Conservation (phyloP, 495 filamentous ascomycete genomes). For the Aspergillus asperescens region DNA sequence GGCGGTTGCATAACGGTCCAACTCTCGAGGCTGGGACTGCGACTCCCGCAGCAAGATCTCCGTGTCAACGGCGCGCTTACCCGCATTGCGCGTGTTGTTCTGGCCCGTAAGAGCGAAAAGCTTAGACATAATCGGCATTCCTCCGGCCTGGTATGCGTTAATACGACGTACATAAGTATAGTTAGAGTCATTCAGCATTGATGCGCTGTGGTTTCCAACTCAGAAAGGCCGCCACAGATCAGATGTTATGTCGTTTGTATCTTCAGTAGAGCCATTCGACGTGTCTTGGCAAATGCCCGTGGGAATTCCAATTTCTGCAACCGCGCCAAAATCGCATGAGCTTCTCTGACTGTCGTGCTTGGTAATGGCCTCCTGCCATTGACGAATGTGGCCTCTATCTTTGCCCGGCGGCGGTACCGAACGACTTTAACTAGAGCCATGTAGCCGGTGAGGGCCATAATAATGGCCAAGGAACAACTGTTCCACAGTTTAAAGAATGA, state of each 20-base stretch:
- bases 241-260: conserved; percentile 13
- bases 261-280: conserved; percentile 28
- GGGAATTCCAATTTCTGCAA: conserved; percentile 32
- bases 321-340: conserved; percentile 23
- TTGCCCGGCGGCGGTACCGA: not conserved
- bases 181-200: too few relatives aligned
- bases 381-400: not conserved
- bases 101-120: conserved; percentile 33
- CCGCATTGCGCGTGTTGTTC: conserved; percentile 25
- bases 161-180: not conserved
- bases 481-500: not conserved
- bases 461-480: not conserved
- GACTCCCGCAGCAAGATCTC: conserved; percentile 27
- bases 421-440: not conserved
- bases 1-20: conserved; percentile 25
- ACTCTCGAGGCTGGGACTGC: conserved; percentile 26
- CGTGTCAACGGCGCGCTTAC: conserved; percentile 30
- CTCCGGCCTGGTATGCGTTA: conserved; percentile 24
- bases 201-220: not conserved
- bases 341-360: conserved; percentile 31
- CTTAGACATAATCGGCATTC: conserved; percentile 34
- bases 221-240: not conserved
- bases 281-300: conserved; percentile 22
- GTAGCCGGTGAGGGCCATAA: not conserved
- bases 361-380: conserved; percentile 11